A percentile compares a stretch with the other conserved stretches of the same genome.
Evolutionary conservation across 2,329 filamentous ascomycete species (phyloP).

Genomic region (Apiospora kogelbergensis): DNA sequence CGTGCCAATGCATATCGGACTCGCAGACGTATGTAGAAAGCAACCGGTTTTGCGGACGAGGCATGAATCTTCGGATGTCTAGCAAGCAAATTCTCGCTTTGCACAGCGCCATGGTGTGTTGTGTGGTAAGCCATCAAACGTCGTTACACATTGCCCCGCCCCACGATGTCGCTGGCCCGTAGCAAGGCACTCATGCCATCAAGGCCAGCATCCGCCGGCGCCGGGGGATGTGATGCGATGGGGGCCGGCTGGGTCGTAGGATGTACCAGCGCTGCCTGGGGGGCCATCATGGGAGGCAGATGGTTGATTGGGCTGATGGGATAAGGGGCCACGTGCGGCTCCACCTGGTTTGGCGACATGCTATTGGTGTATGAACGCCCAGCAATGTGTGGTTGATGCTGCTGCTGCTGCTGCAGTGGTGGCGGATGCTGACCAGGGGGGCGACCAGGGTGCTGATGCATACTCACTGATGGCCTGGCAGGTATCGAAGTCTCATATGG

Average conservation of each 20-base stretch:
- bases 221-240: slow-evolving; percentile 15
- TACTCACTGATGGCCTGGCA: neutral
- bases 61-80: neutral
- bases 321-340: neutral
- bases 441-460: slow-evolving; percentile 11
- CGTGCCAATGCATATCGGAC: neutral
- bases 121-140: neutral
- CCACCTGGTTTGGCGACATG: neutral
- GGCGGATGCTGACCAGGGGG: slow-evolving; percentile 9
- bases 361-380: neutral
- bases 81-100: neutral
- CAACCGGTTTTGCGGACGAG: neutral
- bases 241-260: neutral
- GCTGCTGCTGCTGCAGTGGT: neutral
- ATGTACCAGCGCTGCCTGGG: neutral
- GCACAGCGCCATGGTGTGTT: neutral
- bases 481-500: neutral
- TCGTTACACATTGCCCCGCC: slow-evolving; percentile 33
- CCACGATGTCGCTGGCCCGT: slow-evolving; percentile 59
- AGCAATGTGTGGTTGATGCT: neutral
- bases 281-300: neutral
- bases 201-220: slow-evolving; percentile 32
- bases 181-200: slow-evolving; percentile 62
- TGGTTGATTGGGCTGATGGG: neutral
- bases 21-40: neutral